Conservation (phyloP, 371 early-diverging fungal genomes). For the Lichtheimia ramosa region DNA sequence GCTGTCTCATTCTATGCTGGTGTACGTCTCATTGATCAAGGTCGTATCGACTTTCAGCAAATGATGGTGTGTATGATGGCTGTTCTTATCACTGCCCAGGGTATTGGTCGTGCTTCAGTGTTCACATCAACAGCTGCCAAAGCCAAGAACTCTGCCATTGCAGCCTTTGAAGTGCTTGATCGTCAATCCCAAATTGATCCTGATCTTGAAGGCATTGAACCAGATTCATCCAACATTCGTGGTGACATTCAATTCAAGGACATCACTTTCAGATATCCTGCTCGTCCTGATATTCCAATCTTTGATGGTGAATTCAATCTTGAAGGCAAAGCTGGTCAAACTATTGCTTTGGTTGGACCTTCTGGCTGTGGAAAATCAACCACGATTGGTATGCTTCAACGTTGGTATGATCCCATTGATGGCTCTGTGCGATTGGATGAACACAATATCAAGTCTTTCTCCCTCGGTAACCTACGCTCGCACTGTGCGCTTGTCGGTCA, state of each 20-base stretch:
- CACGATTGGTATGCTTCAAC: conserved; percentile 76
- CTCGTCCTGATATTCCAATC: conserved; percentile 69
- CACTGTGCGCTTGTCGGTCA: conserved; percentile 87
- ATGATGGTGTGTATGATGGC: conserved; percentile 69
- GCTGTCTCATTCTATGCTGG: conserved; percentile 62
- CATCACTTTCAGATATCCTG: conserved; percentile 82
- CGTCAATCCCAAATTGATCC: conserved; percentile 72
- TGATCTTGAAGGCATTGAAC: conserved; percentile 57
- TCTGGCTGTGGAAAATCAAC: conserved; percentile 75
- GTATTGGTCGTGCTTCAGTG: conserved; percentile 60
- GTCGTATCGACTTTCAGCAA: conserved; percentile 25
- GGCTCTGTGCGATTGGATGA: conserved; percentile 70
- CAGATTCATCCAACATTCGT: conserved; percentile 22
- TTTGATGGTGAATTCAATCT: conserved; percentile 75
- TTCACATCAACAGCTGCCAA: conserved; percentile 63
- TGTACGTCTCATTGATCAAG: conserved; percentile 39
- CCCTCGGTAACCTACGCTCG: conserved; percentile 63
- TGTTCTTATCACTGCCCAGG: conserved; percentile 71
- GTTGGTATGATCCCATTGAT: conserved; percentile 77
- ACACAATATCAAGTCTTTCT: conserved; percentile 60
- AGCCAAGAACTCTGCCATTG: conserved; percentile 81
- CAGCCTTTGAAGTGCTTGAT: conserved; percentile 73
- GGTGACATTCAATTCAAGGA: conserved; percentile 61
- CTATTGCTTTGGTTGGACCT: conserved; percentile 64
- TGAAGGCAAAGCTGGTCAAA: conserved; percentile 70